A percentile compares a stretch with the other conserved stretches of the same genome.
phyloP scores from a whole-genome alignment of 1,139 yeast species.

The Kodamaea derodonti region DNA sequence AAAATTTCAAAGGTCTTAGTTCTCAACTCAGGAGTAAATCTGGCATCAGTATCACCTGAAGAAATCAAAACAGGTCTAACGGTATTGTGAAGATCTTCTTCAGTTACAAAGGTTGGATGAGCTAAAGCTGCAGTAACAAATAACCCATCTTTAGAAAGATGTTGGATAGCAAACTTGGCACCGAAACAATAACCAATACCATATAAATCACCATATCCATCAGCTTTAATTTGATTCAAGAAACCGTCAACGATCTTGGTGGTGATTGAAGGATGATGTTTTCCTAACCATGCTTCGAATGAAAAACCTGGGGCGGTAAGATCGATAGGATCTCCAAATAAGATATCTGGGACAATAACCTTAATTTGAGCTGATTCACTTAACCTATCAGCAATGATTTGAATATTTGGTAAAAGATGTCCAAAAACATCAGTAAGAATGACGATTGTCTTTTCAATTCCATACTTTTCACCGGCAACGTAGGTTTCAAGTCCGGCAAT shows the following conservation, averaged over 20 bases:
- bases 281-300: conserved; percentile 47
- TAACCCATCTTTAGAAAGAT: conserved; percentile 12
- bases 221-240: conserved; percentile 7
- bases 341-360: conserved; percentile 20
- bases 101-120: conserved; percentile 18
- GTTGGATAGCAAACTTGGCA: conserved; percentile 15
- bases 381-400: conserved; percentile 21
- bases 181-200: conserved; percentile 21
- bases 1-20: conserved; percentile 14
- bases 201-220: conserved; percentile 11
- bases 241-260: conserved; percentile 16
- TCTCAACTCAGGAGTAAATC: conserved; percentile 16
- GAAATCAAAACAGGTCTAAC: conserved; percentile 17
- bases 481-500: conserved; percentile 18
- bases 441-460: conserved; percentile 13
- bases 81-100: conserved; percentile 16
- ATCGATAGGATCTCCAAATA: conserved; percentile 16
- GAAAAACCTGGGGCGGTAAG: conserved; percentile 12
- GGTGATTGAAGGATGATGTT: conserved; percentile 49
- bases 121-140: conserved; percentile 18
- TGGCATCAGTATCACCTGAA: conserved; percentile 16
- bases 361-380: conserved; percentile 22
- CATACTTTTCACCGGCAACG: conserved; percentile 14
- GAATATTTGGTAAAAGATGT: conserved; percentile 15
- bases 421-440: conserved; percentile 19